Base-by-base conservation (phyloP, 2,329 filamentous ascomycete species). In the Stenocarpella maydis region DNA sequence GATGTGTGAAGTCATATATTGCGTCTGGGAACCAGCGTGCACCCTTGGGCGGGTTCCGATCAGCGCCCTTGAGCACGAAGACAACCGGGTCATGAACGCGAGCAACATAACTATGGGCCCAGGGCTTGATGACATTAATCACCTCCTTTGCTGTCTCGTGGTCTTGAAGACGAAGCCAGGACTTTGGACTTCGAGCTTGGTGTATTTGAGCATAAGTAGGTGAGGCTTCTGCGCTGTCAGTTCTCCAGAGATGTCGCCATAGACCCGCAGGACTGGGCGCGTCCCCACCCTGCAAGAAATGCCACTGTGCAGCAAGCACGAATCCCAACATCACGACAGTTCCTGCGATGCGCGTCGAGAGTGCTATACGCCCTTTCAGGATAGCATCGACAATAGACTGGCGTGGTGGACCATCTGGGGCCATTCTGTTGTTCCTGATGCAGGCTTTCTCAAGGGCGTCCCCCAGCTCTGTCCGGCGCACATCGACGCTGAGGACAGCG, bases 81-180 rank as follows among this genome's bases (percentile, higher is more conserved):
- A 94, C 85, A 4, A 94, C 80, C 1, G 92, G 92, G 49, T 94
- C 90, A 75, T 92, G 93, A 1, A 95, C 91, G 53, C 87, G 86
- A 26, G 92, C 92, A 21, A 93, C 83, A 76, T 94, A 93, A 77
- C 89, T 92, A 75, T 92, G 86, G 1, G 89, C 87, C 67, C 86
- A 83, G 8, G 92, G 92, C 72, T 93, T 94, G 74, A 94, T 86
- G 39, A 92, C 87, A n/a, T 88, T 85, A 76, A 95, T 93, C 19
- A 95, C 86, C 75, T 95, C 92, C 45, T 87, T 87, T 2, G 92
- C 92, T 1, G 92, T 94, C 75, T 93, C 91, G 74, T 94, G 91
- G 74, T 95, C 92, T 77, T 95, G 92, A 68, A 94, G 84, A 31
- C 87, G 86, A 61, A 95, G 83, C 92, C 92, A 95, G 19, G 92